These are phyloP conservation scores for Fusarium papillatum DNA, from an alignment of 2,329 filamentous ascomycete genomes.

Conservation along the genomic window DNA sequence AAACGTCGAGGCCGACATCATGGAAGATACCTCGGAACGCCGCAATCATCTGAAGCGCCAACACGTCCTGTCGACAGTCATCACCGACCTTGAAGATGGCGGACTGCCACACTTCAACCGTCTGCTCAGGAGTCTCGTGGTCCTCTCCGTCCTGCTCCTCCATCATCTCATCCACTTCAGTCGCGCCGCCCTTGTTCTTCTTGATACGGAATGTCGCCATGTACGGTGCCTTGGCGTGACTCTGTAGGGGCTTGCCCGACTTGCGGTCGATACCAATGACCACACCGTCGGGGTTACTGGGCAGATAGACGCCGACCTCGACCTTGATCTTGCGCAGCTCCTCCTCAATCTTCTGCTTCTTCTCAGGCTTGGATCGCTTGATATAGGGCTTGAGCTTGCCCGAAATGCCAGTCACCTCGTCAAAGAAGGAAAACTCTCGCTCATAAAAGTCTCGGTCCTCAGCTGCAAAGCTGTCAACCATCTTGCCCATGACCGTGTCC, in stretches of 20 bases:
- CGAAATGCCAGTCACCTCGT: constrained; percentile 94
- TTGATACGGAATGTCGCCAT: constrained; percentile 99
- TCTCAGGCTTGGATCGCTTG: constrained; percentile 92
- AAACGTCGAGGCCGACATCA: constrained; percentile 94
- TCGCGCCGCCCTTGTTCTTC: constrained; percentile 74
- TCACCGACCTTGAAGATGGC: constrained; percentile 99
- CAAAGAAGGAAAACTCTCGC: constrained; percentile 97
- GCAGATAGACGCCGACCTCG: constrained; percentile 96
- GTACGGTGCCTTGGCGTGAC: constrained; percentile 97
- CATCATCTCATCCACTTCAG: constrained; percentile 65
- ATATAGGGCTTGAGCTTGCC: constrained; percentile 96
- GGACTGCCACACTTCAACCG: constrained; percentile 97
- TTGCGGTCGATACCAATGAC: constrained; percentile 99
- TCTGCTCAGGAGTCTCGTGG: constrained; percentile 58
- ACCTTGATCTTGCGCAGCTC: constrained; percentile 98
- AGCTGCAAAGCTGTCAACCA: constrained; percentile 85
- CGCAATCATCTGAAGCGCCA: constrained; percentile 97
- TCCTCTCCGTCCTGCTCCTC: constrained; percentile 60
- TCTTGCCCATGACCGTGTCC: constrained; percentile 87
- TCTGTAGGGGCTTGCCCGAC: constrained; percentile 96
- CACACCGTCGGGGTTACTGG: constrained; percentile 95
- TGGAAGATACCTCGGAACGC: constrained; percentile 98
- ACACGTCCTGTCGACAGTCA: constrained; percentile 96
- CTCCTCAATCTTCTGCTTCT: constrained; percentile 99
- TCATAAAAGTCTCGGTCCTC: constrained; percentile 91